phyloP scores from a whole-genome alignment of 768 basidiomycete genomes.

The Rhodotorula toruloides region DNA sequence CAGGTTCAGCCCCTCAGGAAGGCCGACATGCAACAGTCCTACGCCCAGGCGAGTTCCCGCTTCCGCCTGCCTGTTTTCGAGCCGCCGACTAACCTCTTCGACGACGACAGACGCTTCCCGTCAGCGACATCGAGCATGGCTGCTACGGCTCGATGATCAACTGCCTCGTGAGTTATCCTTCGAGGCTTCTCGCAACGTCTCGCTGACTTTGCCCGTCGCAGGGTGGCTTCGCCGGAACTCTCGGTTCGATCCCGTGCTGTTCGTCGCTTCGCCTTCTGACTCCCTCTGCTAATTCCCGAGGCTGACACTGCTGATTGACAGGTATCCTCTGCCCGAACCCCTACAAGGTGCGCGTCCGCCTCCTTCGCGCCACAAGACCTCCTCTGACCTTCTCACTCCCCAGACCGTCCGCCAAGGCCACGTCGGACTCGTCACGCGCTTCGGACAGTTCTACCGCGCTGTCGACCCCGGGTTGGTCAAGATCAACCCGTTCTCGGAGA shows the following conservation, averaged over 20 bases:
- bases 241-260: conserved; percentile 29
- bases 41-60: conserved; percentile 60
- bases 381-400: conserved; percentile 45
- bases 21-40: conserved; percentile 63
- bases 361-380: too few species aligned
- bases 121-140: conserved; percentile 62
- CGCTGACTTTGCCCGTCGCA: background rate
- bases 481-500: conserved; percentile 88
- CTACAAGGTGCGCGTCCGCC: conserved; percentile 24
- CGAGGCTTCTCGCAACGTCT: background rate
- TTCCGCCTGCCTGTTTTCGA: conserved; percentile 52
- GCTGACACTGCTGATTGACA: conserved; percentile 78
- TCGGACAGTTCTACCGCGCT: conserved; percentile 86
- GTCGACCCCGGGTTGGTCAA: conserved; percentile 59
- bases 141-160: conserved; percentile 38
- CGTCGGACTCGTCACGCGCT: conserved; percentile 84
- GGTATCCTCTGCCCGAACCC: conserved; percentile 63
- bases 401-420: conserved; percentile 75
- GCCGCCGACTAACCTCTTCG: conserved; percentile 51
- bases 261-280: conserved; percentile 53
- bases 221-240: conserved; percentile 11
- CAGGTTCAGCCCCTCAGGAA: conserved; percentile 21
- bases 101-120: conserved; percentile 57
- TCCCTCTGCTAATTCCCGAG: conserved; percentile 42
- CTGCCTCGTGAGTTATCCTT: conserved; percentile 11